Percentiles rank a stretch among this genome's conserved stretches.
phyloP scores from a whole-genome alignment of 2,329 filamentous ascomycete species.

The Diaporthe sp. region DNA sequence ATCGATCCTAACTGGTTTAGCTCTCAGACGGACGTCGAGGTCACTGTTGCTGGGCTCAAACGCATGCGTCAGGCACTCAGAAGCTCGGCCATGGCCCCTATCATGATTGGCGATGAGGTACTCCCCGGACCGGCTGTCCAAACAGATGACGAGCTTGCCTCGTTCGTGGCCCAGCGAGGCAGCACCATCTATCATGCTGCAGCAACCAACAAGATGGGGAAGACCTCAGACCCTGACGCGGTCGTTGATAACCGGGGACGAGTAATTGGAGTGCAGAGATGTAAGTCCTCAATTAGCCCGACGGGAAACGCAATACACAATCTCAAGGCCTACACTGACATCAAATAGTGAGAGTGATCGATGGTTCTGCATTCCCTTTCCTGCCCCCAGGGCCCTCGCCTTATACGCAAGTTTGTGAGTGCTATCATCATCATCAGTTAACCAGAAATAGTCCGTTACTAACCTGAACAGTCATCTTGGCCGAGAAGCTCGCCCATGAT shows the following conservation, averaged over 20 bases:
- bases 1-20: conserved; percentile 55
- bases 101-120: conserved; percentile 44
- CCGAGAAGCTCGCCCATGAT: conserved; percentile 34
- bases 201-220: conserved; percentile 54
- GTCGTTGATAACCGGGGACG: conserved; percentile 16
- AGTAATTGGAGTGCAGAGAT: conserved; percentile 21
- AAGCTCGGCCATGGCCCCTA: conserved; percentile 40
- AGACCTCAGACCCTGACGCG: neutral
- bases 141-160: conserved; percentile 48
- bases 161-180: conserved; percentile 22
- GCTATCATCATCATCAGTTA: no score
- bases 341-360: conserved; percentile 18
- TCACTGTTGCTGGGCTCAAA: conserved; percentile 42
- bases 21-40: conserved; percentile 23
- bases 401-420: conserved; percentile 28
- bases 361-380: conserved; percentile 31
- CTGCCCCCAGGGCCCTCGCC: conserved; percentile 28
- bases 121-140: conserved; percentile 50
- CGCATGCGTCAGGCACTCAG: conserved; percentile 39
- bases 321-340: neutral
- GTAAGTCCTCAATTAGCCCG: neutral
- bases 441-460: neutral
- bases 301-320: neutral
- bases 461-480: conserved; percentile 15
- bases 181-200: conserved; percentile 49